A percentile compares a stretch with the other conserved stretches of the same genome.
phyloP scores from a whole-genome alignment of 352 stramenopile species.

The Pythium brachiatum region DNA sequence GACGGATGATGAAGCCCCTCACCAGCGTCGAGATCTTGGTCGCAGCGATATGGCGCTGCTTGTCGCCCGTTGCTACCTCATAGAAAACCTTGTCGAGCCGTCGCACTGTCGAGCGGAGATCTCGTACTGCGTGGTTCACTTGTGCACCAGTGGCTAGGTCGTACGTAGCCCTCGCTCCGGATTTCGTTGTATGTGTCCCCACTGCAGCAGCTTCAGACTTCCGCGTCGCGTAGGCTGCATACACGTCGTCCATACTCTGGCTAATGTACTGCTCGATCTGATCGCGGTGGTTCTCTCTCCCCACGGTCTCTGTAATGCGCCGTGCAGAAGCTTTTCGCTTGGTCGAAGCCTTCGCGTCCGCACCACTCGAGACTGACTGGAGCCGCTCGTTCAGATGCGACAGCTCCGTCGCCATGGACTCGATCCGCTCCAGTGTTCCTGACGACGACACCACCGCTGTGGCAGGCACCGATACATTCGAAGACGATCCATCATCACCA shows the following conservation, averaged over 20 bases:
- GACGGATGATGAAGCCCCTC: constrained; percentile 48
- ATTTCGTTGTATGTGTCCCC: neutral
- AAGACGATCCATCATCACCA: neutral
- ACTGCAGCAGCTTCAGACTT: neutral
- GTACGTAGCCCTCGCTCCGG: constrained; percentile 4
- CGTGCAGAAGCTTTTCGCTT: constrained; percentile 5
- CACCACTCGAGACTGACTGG: constrained; percentile 12
- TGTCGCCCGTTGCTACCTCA: constrained; percentile 69
- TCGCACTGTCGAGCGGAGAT: constrained; percentile 60
- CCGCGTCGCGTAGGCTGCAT: constrained; percentile 20
- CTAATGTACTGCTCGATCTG: constrained; percentile 54
- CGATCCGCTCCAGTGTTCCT: constrained; percentile 22
- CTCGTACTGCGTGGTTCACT: constrained; percentile 54
- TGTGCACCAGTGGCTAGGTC: constrained; percentile 43
- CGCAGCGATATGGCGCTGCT: constrained; percentile 65
- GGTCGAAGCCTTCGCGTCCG: neutral
- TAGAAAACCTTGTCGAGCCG: constrained; percentile 76
- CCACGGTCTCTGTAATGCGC: neutral
- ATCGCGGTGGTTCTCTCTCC: constrained; percentile 23
- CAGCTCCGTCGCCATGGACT: constrained; percentile 27
- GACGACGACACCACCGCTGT: constrained; percentile 3
- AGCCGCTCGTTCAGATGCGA: constrained; percentile 28
- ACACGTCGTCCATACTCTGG: constrained; percentile 46
- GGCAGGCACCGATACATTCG: neutral
- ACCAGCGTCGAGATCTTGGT: constrained; percentile 61